Evolutionary conservation across 1,139 yeast genomes (phyloP), one percentile per base, ranked within the genome.

Genomic region (Nematodospora anomalae): DNA sequence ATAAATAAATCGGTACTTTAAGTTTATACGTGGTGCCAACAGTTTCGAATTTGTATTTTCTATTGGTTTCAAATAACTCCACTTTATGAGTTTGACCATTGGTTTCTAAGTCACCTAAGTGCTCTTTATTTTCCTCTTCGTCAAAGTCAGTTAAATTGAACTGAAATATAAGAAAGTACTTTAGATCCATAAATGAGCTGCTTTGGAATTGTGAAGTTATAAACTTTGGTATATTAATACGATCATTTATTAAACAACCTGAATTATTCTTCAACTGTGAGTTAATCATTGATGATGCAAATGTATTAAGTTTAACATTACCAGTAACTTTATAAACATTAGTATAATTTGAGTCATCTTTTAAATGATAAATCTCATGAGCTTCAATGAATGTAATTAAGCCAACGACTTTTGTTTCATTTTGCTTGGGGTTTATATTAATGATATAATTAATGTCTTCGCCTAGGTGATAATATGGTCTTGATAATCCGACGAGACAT

Each of bases 381-480:
- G 74, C 74, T 43, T 70, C 76, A 14, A 70, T 39, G 43, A 63
- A 65, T 4, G 52, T 58, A 4, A 63, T 52, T 16, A 60, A 38
- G 1, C 76, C 75, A 2, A 60, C 61, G 3, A 67, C 55, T 30
- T 58, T 58, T 3, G 62, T 53, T 40, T 38, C 37, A 9, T 35
- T 38, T 9, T 45, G 50, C 6, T 36, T 37, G 2, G 58, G 57
- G 33, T 46, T 51, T 15, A 55, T 43, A 32, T 62, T 57, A 7
- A 75, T 49, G 0, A 58, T 52, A 30, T 74, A 58, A 39, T 64
- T 64, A 7, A 76, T 58, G 38, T 72, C 75, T 26, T 77, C 82
- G 1, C 80, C 77, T 8, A 71, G 46, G 36, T 71, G 73, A 46
- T 66, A 77, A 41, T 68, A 68, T 1, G 75, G 67, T 43, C 72